Conservation (phyloP, 164 flowering plant species). For the Protea cynaroides region DNA sequence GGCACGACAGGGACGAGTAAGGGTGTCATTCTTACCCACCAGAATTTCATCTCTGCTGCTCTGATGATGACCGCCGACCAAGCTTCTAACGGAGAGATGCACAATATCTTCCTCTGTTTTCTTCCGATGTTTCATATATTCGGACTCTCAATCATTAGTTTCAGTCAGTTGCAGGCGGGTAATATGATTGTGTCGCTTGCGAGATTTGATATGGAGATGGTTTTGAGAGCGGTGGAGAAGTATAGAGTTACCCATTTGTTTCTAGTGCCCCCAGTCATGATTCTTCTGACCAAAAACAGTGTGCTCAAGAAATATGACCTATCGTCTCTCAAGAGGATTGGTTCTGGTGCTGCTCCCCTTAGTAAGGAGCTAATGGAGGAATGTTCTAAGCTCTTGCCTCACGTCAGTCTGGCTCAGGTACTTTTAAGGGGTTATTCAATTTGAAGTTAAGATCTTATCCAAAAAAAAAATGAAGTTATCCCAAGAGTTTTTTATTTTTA, state of each 20-base stretch:
- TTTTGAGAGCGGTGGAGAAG: constrained; percentile 55
- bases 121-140: constrained; percentile 75
- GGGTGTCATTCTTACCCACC: constrained; percentile 62
- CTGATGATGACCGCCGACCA: constrained; percentile 42
- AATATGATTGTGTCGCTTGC: constrained; percentile 38
- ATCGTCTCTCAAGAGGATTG: constrained; percentile 51
- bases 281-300: constrained; percentile 63
- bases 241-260: constrained; percentile 56
- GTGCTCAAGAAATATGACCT: constrained; percentile 50
- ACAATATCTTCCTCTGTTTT: constrained; percentile 40
- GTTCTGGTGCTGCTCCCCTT: constrained; percentile 83
- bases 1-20: constrained; percentile 82
- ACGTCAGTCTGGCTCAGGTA: constrained; percentile 57
- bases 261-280: constrained; percentile 71
- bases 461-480: no score
- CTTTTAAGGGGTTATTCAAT: background rate
- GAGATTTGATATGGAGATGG: constrained; percentile 45
- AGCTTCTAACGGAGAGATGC: constrained; percentile 34
- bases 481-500: no score
- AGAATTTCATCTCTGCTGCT: constrained; percentile 55
- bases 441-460: no score
- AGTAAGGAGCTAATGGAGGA: constrained; percentile 80
- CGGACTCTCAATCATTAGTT: constrained; percentile 39
- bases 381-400: constrained; percentile 49
- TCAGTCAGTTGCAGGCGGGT: constrained; percentile 49